Base-by-base conservation (phyloP, 2,329 filamentous ascomycete species). In the Diaporthe citriasiana region DNA sequence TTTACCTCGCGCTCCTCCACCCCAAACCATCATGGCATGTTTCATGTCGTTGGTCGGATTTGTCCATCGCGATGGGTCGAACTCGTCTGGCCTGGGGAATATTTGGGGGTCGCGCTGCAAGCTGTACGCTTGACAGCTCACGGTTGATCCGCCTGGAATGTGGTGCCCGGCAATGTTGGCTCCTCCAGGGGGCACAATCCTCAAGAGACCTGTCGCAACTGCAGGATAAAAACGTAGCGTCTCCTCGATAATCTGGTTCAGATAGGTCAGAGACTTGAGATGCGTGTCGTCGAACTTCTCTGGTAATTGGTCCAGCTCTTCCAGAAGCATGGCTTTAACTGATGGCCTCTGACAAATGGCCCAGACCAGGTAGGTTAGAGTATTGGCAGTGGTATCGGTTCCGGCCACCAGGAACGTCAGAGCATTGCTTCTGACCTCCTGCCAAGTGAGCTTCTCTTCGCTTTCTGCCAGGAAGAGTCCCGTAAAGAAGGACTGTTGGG, bases 301-400 rank as follows among this genome's bases (percentile, higher is more conserved):
- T 9, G 82, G 81, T 12, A 87, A 77, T 0, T 75, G 75, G 35
- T 76, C 77, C 0, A 88, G 76, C 76, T 85, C 84, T 1, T 78
- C 73, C 2, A 83, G 76, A 0, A 88, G 78, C 6, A 73, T 75
- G 1, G 77, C 76, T 55, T 80, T 80, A n/a, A 85, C 74, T 0
- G 77, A 69, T 0, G 81, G 80, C 10, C 79, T 74, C 13, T 78
- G 76, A 66, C 81, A 83, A 13, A 85, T 77, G 8, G 80, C 76
- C 83, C 84, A 88, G 10, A 84, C 75, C 0, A 87, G 78, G 73
- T 88, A 89, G 0, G 87, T 89, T 50, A 89, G 75, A 0, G 86
- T 86, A 15, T 83, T 82, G 3, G 87, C 84, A 0, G 88, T 89
- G 0, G 88, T 89, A 73, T 89, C 88, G 59, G 82, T 87, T 3